These are phyloP conservation scores for Fusarium sp. DNA, from an alignment of 2,329 filamentous ascomycete genomes.

Conservation along the genomic window DNA sequence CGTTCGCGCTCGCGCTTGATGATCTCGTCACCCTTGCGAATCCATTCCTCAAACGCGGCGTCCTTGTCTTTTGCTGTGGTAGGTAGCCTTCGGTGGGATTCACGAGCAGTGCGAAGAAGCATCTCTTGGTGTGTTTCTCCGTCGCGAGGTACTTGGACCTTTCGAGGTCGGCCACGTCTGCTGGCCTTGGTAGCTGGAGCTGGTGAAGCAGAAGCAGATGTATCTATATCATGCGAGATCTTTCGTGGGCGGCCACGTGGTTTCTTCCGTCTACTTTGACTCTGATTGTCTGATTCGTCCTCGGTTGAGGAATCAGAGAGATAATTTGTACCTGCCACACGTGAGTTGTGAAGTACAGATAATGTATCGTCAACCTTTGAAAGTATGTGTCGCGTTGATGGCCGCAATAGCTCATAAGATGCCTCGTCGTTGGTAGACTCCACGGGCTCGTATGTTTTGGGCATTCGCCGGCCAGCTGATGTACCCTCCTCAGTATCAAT, in stretches of 20 bases:
- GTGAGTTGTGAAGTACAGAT: conserved; percentile 72
- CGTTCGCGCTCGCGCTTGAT: conserved; percentile 31
- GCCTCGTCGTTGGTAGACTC: conserved; percentile 76
- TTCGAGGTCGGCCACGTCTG: conserved; percentile 53
- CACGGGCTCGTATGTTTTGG: conserved; percentile 56
- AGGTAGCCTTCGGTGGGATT: conserved; percentile 48
- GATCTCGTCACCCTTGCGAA: conserved; percentile 45
- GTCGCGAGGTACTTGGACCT: conserved; percentile 50
- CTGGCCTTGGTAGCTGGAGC: conserved; percentile 11
- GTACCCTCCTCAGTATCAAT: conserved; percentile 5
- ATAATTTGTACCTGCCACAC: conserved; percentile 58
- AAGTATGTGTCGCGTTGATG: conserved; percentile 75
- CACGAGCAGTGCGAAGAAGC: conserved; percentile 57
- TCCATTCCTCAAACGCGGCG: conserved; percentile 49
- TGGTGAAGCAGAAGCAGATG: conserved; percentile 24
- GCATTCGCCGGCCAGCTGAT: background rate
- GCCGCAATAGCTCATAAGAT: conserved; percentile 71
- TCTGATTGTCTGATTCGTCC: conserved; percentile 47
- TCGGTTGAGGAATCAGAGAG: conserved; percentile 53
- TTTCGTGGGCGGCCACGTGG: conserved; percentile 44
- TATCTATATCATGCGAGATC: background rate
- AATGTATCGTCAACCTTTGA: conserved; percentile 75
- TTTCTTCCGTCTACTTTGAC: conserved; percentile 39
- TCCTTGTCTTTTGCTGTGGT: conserved; percentile 40
- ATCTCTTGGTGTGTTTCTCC: conserved; percentile 60